Conservation (phyloP, 2,329 filamentous ascomycete genomes). For the Periglandula ipomoeae region DNA sequence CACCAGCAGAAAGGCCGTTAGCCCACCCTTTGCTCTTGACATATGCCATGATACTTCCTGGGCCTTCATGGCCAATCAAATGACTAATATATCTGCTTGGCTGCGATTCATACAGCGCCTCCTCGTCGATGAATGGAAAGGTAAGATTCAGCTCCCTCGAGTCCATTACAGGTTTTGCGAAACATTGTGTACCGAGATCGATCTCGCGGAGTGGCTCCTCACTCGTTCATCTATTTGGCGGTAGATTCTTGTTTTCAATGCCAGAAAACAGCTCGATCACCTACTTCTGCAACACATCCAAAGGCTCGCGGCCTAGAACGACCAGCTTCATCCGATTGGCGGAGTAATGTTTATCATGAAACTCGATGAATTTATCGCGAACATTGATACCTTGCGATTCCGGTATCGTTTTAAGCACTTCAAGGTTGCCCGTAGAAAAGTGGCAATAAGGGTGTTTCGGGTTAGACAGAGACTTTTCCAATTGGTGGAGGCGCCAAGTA, state of each 20-base stretch:
- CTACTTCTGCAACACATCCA: slow-evolving; percentile 79
- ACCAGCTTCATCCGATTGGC: slow-evolving; percentile 92
- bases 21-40: slow-evolving; percentile 88
- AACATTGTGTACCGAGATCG: slow-evolving; percentile 58
- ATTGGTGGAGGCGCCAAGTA: slow-evolving; percentile 76
- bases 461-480: slow-evolving; percentile 83
- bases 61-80: slow-evolving; percentile 84
- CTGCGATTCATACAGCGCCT: slow-evolving; percentile 67
- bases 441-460: slow-evolving; percentile 81
- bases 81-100: slow-evolving; percentile 82
- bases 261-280: slow-evolving; percentile 73
- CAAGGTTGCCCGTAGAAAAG: slow-evolving; percentile 83
- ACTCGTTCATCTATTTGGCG: slow-evolving; percentile 46
- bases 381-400: slow-evolving; percentile 75
- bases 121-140: slow-evolving; percentile 82
- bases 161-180: slow-evolving; percentile 89
- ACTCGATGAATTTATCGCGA: slow-evolving; percentile 83
- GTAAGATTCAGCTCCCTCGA: slow-evolving; percentile 67
- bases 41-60: slow-evolving; percentile 83
- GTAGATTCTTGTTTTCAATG: slow-evolving; percentile 72
- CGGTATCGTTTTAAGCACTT: slow-evolving; percentile 76
- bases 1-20: slow-evolving; percentile 70
- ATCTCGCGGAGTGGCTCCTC: slow-evolving; percentile 40
- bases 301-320: slow-evolving; percentile 68
- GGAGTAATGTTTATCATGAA: slow-evolving; percentile 83